phyloP scores from a whole-genome alignment of 441 rosid species.

The Pelargonium australe region DNA sequence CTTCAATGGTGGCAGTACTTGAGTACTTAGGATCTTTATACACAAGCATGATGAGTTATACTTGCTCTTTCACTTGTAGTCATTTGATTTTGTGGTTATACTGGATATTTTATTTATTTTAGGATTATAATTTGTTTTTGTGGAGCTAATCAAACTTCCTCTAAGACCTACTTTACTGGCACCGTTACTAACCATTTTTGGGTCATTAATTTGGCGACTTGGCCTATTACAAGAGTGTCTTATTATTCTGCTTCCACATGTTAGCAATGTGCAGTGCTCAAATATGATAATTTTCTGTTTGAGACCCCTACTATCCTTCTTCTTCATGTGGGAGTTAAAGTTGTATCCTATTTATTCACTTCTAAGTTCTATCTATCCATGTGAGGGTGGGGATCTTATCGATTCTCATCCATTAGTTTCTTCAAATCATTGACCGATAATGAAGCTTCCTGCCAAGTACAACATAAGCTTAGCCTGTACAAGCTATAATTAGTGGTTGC shows the following conservation, averaged over 20 bases:
- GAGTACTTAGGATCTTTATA: no score
- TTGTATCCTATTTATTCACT: background rate
- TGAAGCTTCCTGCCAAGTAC: background rate
- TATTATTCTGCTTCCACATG: background rate
- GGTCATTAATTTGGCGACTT: background rate
- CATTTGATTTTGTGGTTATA: no score
- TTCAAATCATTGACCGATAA: background rate
- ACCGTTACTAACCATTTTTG: background rate
- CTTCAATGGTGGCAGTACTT: no score
- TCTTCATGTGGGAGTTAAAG: constrained; percentile 1
- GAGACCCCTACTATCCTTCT: background rate
- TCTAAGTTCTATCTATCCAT: background rate
- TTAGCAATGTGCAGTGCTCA: background rate
- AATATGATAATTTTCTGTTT: background rate
- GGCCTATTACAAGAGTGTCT: background rate
- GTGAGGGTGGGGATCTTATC: background rate
- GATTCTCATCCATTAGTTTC: constrained; percentile 1
- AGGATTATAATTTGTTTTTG: no score
- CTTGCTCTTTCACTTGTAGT: no score
- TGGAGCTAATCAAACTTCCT: no score
- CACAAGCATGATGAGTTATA: no score
- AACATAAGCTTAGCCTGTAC: background rate
- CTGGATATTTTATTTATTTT: no score
- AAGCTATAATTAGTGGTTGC: background rate
- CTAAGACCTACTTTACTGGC: background rate